A percentile compares a stretch with the other conserved stretches of the same genome.
These are phyloP conservation scores for Salix exigua DNA, from an alignment of 345 rosid genomes.

Conservation along the genomic window DNA sequence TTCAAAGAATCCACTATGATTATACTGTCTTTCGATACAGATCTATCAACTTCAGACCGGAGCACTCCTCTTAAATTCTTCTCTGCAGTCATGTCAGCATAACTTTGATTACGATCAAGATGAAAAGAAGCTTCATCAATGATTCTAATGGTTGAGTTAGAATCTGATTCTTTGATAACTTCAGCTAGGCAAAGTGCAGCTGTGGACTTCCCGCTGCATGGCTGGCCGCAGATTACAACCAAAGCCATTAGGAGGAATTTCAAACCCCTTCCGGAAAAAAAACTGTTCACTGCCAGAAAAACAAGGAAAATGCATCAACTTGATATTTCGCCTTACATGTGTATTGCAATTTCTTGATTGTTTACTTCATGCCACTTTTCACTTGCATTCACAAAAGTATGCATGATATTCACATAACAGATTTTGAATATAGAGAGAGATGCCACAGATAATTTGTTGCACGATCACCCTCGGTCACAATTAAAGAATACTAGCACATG, in stretches of 20 bases:
- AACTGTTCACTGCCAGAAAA: neutral
- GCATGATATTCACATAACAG: neutral
- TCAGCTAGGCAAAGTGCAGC: conserved; percentile 62
- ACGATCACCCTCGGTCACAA: no score
- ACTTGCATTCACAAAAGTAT: neutral
- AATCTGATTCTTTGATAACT: conserved; percentile 62
- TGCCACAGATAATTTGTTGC: neutral
- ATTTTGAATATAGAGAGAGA: neutral
- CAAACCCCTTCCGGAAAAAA: neutral
- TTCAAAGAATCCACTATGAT: conserved; percentile 90
- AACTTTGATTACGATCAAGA: conserved; percentile 85
- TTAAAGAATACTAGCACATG: neutral
- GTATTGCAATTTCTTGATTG: neutral
- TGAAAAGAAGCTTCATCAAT: conserved; percentile 76
- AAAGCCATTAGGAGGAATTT: conserved; percentile 60
- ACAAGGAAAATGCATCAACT: neutral
- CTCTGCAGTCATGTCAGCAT: conserved; percentile 84
- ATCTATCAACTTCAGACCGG: conserved; percentile 96
- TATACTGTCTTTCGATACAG: conserved; percentile 74
- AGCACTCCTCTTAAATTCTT: conserved; percentile 90
- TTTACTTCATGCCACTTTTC: no score
- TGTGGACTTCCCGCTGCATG: conserved; percentile 84
- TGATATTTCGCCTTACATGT: no score
- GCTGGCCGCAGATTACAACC: conserved; percentile 94
- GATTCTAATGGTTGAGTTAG: conserved; percentile 53